Evolutionary conservation across 495 filamentous ascomycete species (phyloP), one percentile per base, ranked within the genome.

Genomic region (Aspergillus indologenus): DNA sequence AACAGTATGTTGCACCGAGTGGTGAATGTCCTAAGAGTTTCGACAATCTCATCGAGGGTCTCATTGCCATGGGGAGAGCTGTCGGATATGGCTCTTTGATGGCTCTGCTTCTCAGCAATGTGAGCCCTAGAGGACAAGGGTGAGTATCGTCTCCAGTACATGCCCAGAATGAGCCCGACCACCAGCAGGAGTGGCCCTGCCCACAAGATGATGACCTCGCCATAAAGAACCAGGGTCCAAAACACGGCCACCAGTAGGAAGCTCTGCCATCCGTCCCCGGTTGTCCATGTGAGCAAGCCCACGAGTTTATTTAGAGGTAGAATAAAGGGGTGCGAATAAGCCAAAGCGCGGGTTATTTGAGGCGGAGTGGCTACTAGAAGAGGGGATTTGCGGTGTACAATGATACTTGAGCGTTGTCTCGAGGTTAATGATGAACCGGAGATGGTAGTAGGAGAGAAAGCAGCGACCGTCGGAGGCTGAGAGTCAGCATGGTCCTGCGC

Each of bases 331-430:
- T 97, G 91, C 21, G 91, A 95, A 68, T 97, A 96, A 57, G 91
- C 92, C 53, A 99, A 81, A 0, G 92, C 91, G 48, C 92, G 83
- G 6, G 94, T 98, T 67, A 99, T 85, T 68, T 92, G 87, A 2
- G 94, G 95, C 26, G 94, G 94, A 31, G 94, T 99, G 14, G 93
- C 90, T 51, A 95, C 87, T 31, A 99, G 81, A 22, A 99, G 76
- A 19, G 95, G 94, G 4, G 90, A 95, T 74, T 98, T 99, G 69
- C 94, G 92, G 71, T 98, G 92, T 1, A 99, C 92, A 54, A 98
- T 85, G 63, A 98, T 90, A 58, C 90, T 94, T 43, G 90, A 93
- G 49, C 91, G 85, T 57, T 91, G 85, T 65, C 88, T 87, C 42
- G 87, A 86, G 21, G 85, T 85, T 52, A 88, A 78, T 22, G 88